Evolutionary conservation across 148 eudicot species (phyloP), one percentile per base, ranked within the genome.

Genomic region (Fagopyrum esculentum): DNA sequence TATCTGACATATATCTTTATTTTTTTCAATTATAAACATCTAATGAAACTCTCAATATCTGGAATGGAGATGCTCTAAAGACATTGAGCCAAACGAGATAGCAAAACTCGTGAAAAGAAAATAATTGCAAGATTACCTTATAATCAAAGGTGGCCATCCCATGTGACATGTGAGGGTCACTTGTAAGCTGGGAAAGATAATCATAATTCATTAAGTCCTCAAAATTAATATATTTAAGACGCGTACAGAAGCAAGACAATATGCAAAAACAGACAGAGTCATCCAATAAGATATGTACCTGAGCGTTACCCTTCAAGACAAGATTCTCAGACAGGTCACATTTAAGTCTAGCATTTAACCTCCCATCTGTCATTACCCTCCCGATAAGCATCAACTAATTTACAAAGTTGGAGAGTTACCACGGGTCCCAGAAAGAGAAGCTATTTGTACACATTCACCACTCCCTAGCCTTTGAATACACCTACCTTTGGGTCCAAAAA

Each of bases 161-260:
- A 57, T 94, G 95, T 12, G 98, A 94, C 98, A 88, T 87, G 83
- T 90, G 90, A 6, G 96, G 98, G 83, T 94, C 98, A 56, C 75
- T 81, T 16, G 93, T 82, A 74, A 94, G 89, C 98, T 94, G 56
- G 56, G 16, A 52, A 52, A 89, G 26, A 77, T 6, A 74, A 84
- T 50, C 74, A 71, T 73, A 52, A 52, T 16, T 51, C 55, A 51
- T 9, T 9, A 52, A 52, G n/a, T 16, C 10, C 56, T 12, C 56
- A 52, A 52, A 52, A 47, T 47, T 9, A 47, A 52, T 13, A 12
- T 11, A 12, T 52, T 16, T 10, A 52, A 52, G 17, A 52, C 12
- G 13, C 55, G 46, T 8, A 68, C 49, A 50, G 19, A 71, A 72
- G 69, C 9, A 45, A 45, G 26, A 30, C 9, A 72, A 6, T 45